phyloP scores from a whole-genome alignment of 2,329 filamentous ascomycete species.

The Tympanopsis confertula region DNA sequence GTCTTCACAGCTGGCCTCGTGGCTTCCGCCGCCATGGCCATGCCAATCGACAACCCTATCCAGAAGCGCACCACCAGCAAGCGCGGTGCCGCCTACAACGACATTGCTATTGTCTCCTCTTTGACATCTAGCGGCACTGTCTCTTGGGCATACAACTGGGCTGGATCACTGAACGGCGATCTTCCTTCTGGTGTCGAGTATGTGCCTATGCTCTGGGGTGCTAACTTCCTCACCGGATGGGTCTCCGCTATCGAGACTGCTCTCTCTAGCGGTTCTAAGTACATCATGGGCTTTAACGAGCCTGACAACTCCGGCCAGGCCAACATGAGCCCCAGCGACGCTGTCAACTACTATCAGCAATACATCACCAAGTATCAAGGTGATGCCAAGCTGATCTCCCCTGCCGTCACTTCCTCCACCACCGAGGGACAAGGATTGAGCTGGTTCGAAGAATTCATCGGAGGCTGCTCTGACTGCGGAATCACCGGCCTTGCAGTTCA shows the following conservation, averaged over 20 bases:
- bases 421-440: conserved; percentile 17
- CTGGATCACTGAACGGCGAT: conserved; percentile 12
- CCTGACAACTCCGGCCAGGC: conserved; percentile 25
- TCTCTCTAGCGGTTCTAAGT: conserved; percentile 18
- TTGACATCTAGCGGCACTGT: conserved; percentile 16
- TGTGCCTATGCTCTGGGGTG: conserved; percentile 31
- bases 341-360: conserved; percentile 19
- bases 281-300: conserved; percentile 32
- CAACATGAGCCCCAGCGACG: conserved; percentile 20
- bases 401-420: conserved; percentile 24
- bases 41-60: not conserved
- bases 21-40: not conserved
- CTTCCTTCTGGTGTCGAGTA: conserved; percentile 22
- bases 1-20: not conserved
- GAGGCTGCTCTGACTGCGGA: conserved; percentile 21
- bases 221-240: conserved; percentile 21
- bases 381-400: conserved; percentile 24
- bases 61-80: conserved; percentile 9
- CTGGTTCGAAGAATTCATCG: conserved; percentile 26
- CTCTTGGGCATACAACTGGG: conserved; percentile 34
- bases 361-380: conserved; percentile 23
- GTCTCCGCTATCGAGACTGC: conserved; percentile 15
- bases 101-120: conserved; percentile 14
- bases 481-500: conserved; percentile 27
- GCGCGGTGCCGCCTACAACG: conserved; percentile 26